Evolutionary conservation across 768 basidiomycete species (phyloP).

Genomic region (Calocera cornea): DNA sequence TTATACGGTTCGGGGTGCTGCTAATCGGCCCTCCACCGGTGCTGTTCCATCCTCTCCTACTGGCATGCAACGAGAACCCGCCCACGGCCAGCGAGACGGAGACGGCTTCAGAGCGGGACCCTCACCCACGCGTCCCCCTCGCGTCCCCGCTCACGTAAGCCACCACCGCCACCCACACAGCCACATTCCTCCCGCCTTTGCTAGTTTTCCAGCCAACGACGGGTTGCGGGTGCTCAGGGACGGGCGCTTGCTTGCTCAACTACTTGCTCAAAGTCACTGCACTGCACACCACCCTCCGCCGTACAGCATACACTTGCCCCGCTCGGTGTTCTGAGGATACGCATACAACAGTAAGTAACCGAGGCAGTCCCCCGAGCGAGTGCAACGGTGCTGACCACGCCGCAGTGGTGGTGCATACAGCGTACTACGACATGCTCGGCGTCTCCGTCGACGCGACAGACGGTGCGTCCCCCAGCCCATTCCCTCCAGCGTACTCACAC

Average conservation of each 20-base stretch:
- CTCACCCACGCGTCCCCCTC: not conserved
- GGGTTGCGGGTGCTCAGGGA: no score
- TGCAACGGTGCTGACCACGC: not conserved
- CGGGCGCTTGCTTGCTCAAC: no score
- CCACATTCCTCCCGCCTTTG: no score
- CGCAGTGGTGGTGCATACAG: slow-evolving; percentile 25
- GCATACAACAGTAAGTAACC: not conserved
- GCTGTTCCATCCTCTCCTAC: no score
- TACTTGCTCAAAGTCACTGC: no score
- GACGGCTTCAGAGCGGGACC: not conserved
- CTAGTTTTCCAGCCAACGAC: no score
- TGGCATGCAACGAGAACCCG: no score
- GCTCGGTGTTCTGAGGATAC: not conserved
- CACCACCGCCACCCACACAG: no score
- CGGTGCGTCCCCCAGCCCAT: slow-evolving; percentile 33
- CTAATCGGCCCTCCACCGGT: not conserved
- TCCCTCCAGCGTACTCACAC: not conserved
- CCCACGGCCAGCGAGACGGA: no score
- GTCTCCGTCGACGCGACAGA: slow-evolving; percentile 54
- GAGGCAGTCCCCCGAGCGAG: not conserved
- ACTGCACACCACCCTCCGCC: no score
- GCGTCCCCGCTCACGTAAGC: not conserved
- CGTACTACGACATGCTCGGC: slow-evolving; percentile 73
- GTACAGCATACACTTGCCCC: no score
- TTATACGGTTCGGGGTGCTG: no score